phyloP scores from a whole-genome alignment of 2,329 filamentous ascomycete genomes.

The Cercospora canescens region DNA sequence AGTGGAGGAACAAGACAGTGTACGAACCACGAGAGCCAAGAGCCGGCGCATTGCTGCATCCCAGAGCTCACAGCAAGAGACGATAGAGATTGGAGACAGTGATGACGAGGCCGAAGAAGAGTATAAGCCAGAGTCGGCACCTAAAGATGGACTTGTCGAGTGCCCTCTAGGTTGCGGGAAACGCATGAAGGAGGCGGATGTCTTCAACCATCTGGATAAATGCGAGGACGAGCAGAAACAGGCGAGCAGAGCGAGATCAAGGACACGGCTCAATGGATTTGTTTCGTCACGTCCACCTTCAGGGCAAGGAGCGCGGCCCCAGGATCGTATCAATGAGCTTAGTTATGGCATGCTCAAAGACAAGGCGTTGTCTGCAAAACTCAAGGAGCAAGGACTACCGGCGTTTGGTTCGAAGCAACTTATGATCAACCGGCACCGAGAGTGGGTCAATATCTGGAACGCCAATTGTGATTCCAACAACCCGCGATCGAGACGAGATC shows the following conservation, averaged over 20 bases:
- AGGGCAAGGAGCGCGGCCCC: conserved; percentile 38
- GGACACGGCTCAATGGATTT: conserved; percentile 23
- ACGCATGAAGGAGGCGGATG: conserved; percentile 75
- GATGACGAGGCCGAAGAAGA: conserved; percentile 41
- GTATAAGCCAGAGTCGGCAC: conserved; percentile 32
- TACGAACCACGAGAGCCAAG: conserved; percentile 41
- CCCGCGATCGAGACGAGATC: conserved; percentile 68
- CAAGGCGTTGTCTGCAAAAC: conserved; percentile 72
- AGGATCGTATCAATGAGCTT: conserved; percentile 72
- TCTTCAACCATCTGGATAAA: conserved; percentile 79
- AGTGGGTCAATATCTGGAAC: conserved; percentile 96
- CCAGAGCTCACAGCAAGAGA: conserved; percentile 30
- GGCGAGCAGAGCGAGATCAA: conserved; percentile 24
- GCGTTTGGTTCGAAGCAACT: conserved; percentile 66
- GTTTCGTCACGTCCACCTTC: conserved; percentile 15
- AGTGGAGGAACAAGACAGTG: conserved; percentile 20
- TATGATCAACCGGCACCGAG: conserved; percentile 77
- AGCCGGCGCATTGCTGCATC: conserved; percentile 36
- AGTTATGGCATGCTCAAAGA: conserved; percentile 91
- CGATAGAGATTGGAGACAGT: conserved; percentile 39
- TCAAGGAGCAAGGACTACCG: conserved; percentile 77
- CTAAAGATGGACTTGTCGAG: conserved; percentile 72
- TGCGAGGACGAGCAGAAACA: conserved; percentile 50
- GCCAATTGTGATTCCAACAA: conserved; percentile 86
- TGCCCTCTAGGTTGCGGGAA: conserved; percentile 78